A percentile compares a stretch with the other conserved stretches of the same genome.
Evolutionary conservation across 305 asterid genomes (phyloP).

Genomic region (Salvia sclarea): DNA sequence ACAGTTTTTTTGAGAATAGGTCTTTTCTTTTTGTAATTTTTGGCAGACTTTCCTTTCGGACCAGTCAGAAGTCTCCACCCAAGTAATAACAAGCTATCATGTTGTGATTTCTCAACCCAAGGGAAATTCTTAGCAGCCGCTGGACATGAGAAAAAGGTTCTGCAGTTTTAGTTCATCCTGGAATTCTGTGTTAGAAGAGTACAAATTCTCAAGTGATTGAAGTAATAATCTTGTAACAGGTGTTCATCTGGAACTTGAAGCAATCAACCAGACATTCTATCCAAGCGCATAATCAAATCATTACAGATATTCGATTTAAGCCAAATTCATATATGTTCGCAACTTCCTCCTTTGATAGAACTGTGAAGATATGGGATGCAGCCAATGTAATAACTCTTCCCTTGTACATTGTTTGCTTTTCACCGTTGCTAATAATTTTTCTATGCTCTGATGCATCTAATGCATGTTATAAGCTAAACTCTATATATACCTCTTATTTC

Average conservation of each 20-base stretch:
- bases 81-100: slow-evolving; percentile 31
- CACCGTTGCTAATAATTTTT: not conserved
- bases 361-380: slow-evolving; percentile 51
- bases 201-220: not conserved
- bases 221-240: slow-evolving; percentile 35
- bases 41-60: slow-evolving; percentile 35
- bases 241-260: slow-evolving; percentile 41
- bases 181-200: not conserved
- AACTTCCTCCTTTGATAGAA: slow-evolving; percentile 52
- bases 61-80: slow-evolving; percentile 26
- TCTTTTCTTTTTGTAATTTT: too few species aligned
- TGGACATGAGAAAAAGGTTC: slow-evolving; percentile 46
- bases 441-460: not conserved
- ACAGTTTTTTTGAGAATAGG: not conserved
- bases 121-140: slow-evolving; percentile 38
- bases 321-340: slow-evolving; percentile 47
- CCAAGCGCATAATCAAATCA: slow-evolving; percentile 36
- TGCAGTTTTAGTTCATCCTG: not conserved
- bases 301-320: slow-evolving; percentile 50
- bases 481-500: not conserved
- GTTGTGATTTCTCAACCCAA: slow-evolving; percentile 37
- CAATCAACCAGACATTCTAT: slow-evolving; percentile 5
- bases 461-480: not conserved
- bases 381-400: slow-evolving; percentile 35
- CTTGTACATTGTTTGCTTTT: not conserved